Evolutionary conservation across 768 basidiomycete genomes (phyloP).

Genomic region (Neoboletus magnificus): DNA sequence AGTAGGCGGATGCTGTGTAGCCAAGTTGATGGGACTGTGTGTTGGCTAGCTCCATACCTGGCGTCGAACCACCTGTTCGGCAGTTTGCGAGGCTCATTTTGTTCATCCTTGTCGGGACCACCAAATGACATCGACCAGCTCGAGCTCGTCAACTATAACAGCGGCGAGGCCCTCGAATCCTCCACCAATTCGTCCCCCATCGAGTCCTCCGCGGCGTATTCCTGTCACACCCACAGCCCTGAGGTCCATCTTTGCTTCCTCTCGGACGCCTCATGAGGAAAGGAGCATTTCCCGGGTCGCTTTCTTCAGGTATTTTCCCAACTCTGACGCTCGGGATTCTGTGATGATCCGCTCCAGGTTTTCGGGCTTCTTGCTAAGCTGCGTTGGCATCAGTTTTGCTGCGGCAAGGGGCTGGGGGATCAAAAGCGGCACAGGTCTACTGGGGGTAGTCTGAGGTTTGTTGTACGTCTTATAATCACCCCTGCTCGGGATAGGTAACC

Average conservation of each 20-base stretch:
- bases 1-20: not conserved
- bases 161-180: slow-evolving; percentile 32
- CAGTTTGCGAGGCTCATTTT: slow-evolving; percentile 19
- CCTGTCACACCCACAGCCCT: slow-evolving; percentile 82
- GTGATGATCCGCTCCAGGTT: slow-evolving; percentile 46
- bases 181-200: slow-evolving; percentile 36
- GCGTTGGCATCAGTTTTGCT: slow-evolving; percentile 71
- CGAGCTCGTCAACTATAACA: slow-evolving; percentile 50
- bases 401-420: slow-evolving; percentile 71
- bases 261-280: slow-evolving; percentile 76
- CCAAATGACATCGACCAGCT: slow-evolving; percentile 39
- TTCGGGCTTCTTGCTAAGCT: slow-evolving; percentile 78
- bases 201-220: slow-evolving; percentile 56
- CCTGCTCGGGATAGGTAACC: not conserved
- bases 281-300: slow-evolving; percentile 80
- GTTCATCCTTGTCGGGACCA: not conserved
- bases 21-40: not conserved
- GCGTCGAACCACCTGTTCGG: slow-evolving; percentile 6
- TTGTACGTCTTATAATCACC: not conserved
- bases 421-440: slow-evolving; percentile 59
- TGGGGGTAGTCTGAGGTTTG: slow-evolving; percentile 54
- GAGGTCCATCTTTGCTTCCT: slow-evolving; percentile 83
- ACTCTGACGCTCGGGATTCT: not conserved
- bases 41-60: too few species aligned
- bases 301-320: slow-evolving; percentile 66